A percentile compares a stretch with the other conserved stretches of the same genome.
These are phyloP conservation scores for Amanita muscaria DNA, from an alignment of 768 basidiomycete genomes.

Conservation along the genomic window DNA sequence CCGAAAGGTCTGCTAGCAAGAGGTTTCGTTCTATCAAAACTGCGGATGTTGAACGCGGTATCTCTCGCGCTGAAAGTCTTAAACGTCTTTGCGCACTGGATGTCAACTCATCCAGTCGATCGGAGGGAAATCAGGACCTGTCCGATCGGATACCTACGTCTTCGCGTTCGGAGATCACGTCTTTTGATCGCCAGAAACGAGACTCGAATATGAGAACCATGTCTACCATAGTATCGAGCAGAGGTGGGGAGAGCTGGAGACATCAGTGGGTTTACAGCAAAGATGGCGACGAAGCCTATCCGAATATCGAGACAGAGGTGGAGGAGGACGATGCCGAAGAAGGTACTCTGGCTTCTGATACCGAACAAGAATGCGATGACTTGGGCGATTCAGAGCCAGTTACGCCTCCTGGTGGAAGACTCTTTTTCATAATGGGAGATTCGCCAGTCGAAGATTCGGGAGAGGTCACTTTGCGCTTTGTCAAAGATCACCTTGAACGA, in stretches of 20 bases:
- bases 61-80: not conserved
- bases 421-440: slow-evolving; percentile 5
- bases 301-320: not conserved
- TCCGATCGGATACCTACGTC: not conserved
- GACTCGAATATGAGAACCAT: not conserved
- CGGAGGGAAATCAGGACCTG: not conserved
- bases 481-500: not conserved
- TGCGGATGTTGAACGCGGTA: not conserved
- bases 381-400: too few relatives aligned
- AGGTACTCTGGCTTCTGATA: too few relatives aligned
- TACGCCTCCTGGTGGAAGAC: too few relatives aligned
- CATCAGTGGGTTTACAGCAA: slow-evolving; percentile 1
- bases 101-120: not conserved
- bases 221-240: not conserved
- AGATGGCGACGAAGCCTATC: not conserved
- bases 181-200: not conserved
- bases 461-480: slow-evolving; percentile 4
- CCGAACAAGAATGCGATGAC: too few relatives aligned
- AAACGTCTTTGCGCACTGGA: not conserved
- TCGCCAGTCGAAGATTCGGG: not conserved
- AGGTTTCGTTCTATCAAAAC: not conserved
- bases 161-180: not conserved
- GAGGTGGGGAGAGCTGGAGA: not conserved
- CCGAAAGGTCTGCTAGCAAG: slow-evolving; percentile 2
- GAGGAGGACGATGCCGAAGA: not conserved